Evolutionary conservation across 805 yeast genomes (phyloP).

Genomic region (Nakazawaea wyomingensis): DNA sequence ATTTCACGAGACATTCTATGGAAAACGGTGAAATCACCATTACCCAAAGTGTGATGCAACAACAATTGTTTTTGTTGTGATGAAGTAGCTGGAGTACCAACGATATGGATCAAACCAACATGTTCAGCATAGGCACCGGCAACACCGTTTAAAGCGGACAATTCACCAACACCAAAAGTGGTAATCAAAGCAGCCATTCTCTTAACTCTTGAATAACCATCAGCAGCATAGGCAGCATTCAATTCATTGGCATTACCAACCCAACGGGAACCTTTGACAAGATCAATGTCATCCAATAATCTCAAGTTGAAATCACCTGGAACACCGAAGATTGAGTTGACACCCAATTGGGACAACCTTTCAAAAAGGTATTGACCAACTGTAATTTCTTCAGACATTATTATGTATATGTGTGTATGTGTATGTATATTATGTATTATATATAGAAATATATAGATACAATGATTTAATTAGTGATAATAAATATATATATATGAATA

Average conservation of each 20-base stretch:
- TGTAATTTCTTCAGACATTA: conserved; percentile 30
- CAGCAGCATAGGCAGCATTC: conserved; percentile 86
- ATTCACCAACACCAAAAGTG: conserved; percentile 90
- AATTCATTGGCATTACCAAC: conserved; percentile 88
- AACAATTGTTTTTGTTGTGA: conserved; percentile 69
- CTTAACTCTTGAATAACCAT: conserved; percentile 81
- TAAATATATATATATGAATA: too few species aligned
- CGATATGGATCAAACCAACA: conserved; percentile 79
- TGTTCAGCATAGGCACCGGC: conserved; percentile 90
- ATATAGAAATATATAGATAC: not conserved
- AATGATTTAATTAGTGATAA: not conserved
- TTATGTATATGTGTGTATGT: conserved; percentile 7
- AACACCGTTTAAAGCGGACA: conserved; percentile 77
- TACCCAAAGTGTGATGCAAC: conserved; percentile 80
- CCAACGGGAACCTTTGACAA: conserved; percentile 76
- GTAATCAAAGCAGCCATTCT: conserved; percentile 71
- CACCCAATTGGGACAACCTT: conserved; percentile 67
- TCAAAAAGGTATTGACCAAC: conserved; percentile 76
- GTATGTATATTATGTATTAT: not conserved
- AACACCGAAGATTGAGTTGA: conserved; percentile 69
- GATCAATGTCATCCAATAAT: conserved; percentile 66
- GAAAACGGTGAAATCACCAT: conserved; percentile 77
- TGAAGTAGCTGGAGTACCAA: conserved; percentile 77
- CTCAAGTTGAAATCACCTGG: conserved; percentile 82
- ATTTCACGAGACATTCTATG: conserved; percentile 73